These are phyloP conservation scores for Naganishia friedmannii DNA, from an alignment of 768 basidiomycete genomes.

Conservation along the genomic window DNA sequence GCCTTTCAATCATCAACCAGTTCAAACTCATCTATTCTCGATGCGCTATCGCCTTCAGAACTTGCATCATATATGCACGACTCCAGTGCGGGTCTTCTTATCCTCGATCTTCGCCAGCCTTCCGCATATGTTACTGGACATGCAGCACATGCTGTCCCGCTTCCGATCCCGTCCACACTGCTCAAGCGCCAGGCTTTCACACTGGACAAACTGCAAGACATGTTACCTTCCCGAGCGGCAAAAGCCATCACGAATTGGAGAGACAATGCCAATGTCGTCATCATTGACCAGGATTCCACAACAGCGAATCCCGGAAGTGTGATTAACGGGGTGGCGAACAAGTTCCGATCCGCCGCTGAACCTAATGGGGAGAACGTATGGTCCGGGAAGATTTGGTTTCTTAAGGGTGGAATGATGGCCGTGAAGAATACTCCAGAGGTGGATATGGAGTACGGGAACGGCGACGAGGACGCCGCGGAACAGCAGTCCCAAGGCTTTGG, in stretches of 20 bases:
- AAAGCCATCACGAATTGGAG: constrained; percentile 36
- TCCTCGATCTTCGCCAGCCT: constrained; percentile 86
- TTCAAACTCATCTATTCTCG: not conserved
- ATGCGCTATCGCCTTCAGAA: constrained; percentile 27
- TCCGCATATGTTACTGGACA: constrained; percentile 68
- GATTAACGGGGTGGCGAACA: constrained; percentile 50
- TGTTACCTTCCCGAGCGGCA: constrained; percentile 64
- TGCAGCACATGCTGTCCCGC: constrained; percentile 68
- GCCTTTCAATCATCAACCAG: too few species aligned
- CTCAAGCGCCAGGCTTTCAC: constrained; percentile 86
- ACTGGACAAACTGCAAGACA: constrained; percentile 68
- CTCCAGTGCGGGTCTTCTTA: constrained; percentile 52
- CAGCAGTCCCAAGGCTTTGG: not conserved
- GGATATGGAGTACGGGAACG: constrained; percentile 51
- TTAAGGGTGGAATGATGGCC: constrained; percentile 64
- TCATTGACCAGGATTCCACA: constrained; percentile 78
- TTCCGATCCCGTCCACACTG: constrained; percentile 89
- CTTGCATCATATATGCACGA: constrained; percentile 28
- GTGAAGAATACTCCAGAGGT: constrained; percentile 60
- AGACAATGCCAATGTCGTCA: constrained; percentile 60
- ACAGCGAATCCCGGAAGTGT: constrained; percentile 59
- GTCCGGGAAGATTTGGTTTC: constrained; percentile 67
- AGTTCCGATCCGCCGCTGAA: constrained; percentile 47
- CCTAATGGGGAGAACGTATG: constrained; percentile 53
- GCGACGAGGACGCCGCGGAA: constrained; percentile 10